Conservation (phyloP, 768 basidiomycete genomes). For the Cyclocybe cylindracea region DNA sequence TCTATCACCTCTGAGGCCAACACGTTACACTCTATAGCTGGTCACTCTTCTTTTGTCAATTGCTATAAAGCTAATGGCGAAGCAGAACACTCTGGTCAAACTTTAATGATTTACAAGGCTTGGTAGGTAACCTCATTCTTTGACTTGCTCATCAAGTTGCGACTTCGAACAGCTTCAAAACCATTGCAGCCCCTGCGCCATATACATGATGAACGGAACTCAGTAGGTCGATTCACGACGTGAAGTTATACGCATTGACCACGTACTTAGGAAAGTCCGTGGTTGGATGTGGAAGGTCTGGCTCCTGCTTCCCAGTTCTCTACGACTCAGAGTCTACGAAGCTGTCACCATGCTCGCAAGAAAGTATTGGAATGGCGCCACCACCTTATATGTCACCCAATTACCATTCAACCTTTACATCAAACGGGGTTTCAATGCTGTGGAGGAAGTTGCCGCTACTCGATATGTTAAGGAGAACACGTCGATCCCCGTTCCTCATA, state of each 20-base stretch:
- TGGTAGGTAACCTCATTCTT: too few species aligned
- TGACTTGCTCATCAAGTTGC: too few species aligned
- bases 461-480: conserved; percentile 11
- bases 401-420: conserved; percentile 10
- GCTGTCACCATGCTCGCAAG: neutral
- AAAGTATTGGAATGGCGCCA: neutral
- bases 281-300: neutral
- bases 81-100: too few species aligned
- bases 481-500: conserved; percentile 9
- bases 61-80: too few species aligned
- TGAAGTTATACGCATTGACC: neutral
- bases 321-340: neutral
- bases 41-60: too few species aligned
- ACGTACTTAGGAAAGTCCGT: neutral
- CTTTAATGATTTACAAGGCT: too few species aligned
- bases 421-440: conserved; percentile 1
- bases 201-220: neutral
- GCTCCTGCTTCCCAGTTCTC: neutral
- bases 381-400: neutral
- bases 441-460: conserved; percentile 8
- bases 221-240: neutral
- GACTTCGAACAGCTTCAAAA: neutral
- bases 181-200: neutral
- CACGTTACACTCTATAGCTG: too few species aligned
- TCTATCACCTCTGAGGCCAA: too few species aligned